Evolutionary conservation across 805 yeast species (phyloP).

Genomic region (Suhomyces faveliae): DNA sequence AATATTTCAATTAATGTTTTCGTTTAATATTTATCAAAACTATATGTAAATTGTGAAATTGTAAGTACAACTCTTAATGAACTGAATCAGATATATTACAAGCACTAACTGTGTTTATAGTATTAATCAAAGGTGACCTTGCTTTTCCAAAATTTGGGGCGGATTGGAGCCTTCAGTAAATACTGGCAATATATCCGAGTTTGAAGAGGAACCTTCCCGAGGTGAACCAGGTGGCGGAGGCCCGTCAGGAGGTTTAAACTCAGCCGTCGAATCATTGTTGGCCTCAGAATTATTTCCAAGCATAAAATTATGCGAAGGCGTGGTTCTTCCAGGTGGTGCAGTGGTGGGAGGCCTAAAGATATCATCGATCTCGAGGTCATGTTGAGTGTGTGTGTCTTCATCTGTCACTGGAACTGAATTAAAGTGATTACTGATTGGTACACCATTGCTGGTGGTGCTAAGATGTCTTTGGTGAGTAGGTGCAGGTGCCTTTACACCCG

Average conservation of each 20-base stretch:
- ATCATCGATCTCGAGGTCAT: slow-evolving; percentile 7
- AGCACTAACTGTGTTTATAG: neutral
- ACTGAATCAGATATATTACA: neutral
- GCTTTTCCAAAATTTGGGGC: slow-evolving; percentile 8
- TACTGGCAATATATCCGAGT: slow-evolving; percentile 12
- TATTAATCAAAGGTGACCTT: neutral
- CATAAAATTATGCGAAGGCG: slow-evolving; percentile 8
- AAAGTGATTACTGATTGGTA: slow-evolving; percentile 13
- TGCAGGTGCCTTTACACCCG: slow-evolving; percentile 16
- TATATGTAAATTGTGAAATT: no score
- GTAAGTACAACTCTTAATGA: neutral
- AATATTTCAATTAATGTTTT: neutral
- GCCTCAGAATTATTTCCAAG: neutral
- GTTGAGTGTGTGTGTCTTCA: slow-evolving; percentile 4
- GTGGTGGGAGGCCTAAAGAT: slow-evolving; percentile 6
- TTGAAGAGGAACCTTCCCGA: slow-evolving; percentile 8
- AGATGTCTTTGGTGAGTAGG: slow-evolving; percentile 22
- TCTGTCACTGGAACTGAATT: slow-evolving; percentile 7
- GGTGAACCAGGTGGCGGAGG: no score
- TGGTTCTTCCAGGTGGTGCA: slow-evolving; percentile 3
- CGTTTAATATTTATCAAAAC: neutral
- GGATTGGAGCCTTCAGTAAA: slow-evolving; percentile 13
- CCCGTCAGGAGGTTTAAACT: neutral
- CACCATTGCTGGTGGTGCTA: slow-evolving; percentile 14
- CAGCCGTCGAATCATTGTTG: neutral